Evolutionary conservation across 2,329 filamentous ascomycete genomes (phyloP).

Genomic region (Zymoseptoria pseudotritici): DNA sequence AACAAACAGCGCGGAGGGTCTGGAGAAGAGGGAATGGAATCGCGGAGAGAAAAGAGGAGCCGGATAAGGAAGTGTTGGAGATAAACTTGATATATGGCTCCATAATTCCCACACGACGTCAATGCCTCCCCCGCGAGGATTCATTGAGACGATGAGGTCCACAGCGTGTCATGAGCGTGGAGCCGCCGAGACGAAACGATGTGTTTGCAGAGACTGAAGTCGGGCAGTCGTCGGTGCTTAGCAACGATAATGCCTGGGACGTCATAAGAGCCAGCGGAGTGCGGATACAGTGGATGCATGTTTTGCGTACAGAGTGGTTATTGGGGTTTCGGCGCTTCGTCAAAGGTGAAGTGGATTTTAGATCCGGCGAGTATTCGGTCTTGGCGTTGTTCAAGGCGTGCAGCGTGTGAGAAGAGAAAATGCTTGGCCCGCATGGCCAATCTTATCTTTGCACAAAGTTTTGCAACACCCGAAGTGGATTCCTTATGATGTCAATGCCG

Average conservation of each 20-base stretch:
- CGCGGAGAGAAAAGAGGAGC: slow-evolving; percentile 1
- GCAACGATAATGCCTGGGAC: background rate
- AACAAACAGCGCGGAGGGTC: background rate
- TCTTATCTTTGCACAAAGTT: background rate
- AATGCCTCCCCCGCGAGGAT: background rate
- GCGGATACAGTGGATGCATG: background rate
- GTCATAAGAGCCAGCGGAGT: background rate
- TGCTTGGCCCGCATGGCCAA: background rate
- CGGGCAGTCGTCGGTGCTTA: background rate
- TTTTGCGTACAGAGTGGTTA: background rate
- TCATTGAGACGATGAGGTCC: background rate
- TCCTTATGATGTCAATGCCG: background rate
- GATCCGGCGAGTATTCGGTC: background rate
- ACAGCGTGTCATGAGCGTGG: background rate
- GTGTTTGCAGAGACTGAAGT: background rate
- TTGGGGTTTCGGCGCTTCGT: background rate
- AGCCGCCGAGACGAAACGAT: background rate
- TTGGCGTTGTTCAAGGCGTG: background rate
- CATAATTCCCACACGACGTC: background rate
- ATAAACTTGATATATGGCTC: background rate
- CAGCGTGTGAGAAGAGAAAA: background rate
- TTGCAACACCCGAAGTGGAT: background rate
- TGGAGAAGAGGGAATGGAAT: background rate
- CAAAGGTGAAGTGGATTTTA: background rate
- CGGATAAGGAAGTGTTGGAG: background rate